Evolutionary conservation across 2,329 filamentous ascomycete genomes (phyloP).

Genomic region (Zopfia rhizophila): DNA sequence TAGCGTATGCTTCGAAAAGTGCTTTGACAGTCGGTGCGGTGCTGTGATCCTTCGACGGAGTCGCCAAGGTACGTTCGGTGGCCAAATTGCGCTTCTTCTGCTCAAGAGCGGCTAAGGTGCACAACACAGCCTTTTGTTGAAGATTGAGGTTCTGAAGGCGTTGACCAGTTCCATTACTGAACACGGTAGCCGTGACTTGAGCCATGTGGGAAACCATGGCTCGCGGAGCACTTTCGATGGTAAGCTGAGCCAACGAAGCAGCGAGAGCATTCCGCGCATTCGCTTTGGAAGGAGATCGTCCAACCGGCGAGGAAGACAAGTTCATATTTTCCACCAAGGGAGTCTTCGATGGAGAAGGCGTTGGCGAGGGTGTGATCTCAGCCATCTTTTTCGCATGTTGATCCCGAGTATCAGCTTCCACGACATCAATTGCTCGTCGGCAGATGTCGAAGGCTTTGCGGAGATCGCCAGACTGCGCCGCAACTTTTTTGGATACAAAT

Average conservation of each 20-base stretch:
- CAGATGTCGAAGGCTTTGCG: slow-evolving; percentile 97
- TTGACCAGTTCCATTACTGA: slow-evolving; percentile 87
- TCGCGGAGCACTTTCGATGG: slow-evolving; percentile 82
- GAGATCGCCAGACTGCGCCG: slow-evolving; percentile 91
- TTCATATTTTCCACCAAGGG: slow-evolving; percentile 86
- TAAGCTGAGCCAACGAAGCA: slow-evolving; percentile 69
- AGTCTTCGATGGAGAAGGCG: slow-evolving; percentile 76
- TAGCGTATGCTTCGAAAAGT: slow-evolving; percentile 84
- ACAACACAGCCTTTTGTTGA: slow-evolving; percentile 95
- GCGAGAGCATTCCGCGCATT: slow-evolving; percentile 36
- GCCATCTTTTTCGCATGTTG: slow-evolving; percentile 72
- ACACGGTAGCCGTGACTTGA: slow-evolving; percentile 87
- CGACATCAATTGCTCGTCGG: slow-evolving; percentile 85
- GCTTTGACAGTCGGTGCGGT: slow-evolving; percentile 83
- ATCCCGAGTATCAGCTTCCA: slow-evolving; percentile 83
- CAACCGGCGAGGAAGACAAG: slow-evolving; percentile 65
- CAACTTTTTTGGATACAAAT: slow-evolving; percentile 92
- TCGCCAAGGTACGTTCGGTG: slow-evolving; percentile 42
- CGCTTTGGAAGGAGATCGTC: slow-evolving; percentile 54
- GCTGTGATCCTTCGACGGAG: slow-evolving; percentile 57
- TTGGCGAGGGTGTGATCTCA: slow-evolving; percentile 55
- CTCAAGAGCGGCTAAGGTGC: slow-evolving; percentile 87
- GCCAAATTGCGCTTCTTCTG: slow-evolving; percentile 69
- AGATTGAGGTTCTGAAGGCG: slow-evolving; percentile 88
- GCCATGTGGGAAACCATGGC: slow-evolving; percentile 92